Percentiles rank a stretch among this genome's conserved stretches.
Conservation (phyloP, 208 protist species). For the Leishmania turanica region DNA sequence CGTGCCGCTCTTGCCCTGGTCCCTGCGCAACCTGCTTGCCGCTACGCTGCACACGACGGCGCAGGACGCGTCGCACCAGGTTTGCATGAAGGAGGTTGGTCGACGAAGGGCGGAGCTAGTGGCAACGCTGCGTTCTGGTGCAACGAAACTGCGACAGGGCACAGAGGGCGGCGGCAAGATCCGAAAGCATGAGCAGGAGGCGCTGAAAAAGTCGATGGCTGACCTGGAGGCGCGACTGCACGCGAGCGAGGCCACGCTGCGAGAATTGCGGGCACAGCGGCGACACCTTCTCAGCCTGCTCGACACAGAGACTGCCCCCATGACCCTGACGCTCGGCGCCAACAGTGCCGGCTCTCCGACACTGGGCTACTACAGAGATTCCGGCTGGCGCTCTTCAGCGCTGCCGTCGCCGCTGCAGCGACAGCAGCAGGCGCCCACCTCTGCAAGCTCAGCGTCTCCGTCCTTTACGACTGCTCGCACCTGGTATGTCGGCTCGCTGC, state of each 20-base stretch:
- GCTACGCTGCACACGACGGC: constrained; percentile 49
- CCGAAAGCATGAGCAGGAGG: constrained; percentile 3
- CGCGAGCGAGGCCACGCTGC: constrained; percentile 18
- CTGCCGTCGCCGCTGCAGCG: background rate
- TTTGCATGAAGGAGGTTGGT: constrained; percentile 8
- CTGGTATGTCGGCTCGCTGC: constrained; percentile 28
- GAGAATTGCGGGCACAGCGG: constrained; percentile 19
- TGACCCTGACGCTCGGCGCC: background rate
- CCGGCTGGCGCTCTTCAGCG: constrained; percentile 5
- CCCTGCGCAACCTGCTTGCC: constrained; percentile 42
- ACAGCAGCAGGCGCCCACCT: background rate
- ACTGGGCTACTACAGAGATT: background rate
- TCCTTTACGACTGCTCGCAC: constrained; percentile 2
- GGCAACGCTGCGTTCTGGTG: constrained; percentile 7
- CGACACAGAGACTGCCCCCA: background rate
- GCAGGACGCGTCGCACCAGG: constrained; percentile 28
- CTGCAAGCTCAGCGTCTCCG: background rate
- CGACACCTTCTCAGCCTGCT: constrained; percentile 23
- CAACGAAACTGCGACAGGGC: constrained; percentile 1
- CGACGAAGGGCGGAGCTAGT: constrained; percentile 13
- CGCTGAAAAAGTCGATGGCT: constrained; percentile 19
- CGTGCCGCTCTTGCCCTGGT: constrained; percentile 80
- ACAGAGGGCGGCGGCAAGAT: background rate
- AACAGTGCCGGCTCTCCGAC: background rate
- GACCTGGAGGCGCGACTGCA: constrained; percentile 22